Evolutionary conservation across 1,284 basidiomycete species (phyloP).

Genomic region (Ganoderma sp.): DNA sequence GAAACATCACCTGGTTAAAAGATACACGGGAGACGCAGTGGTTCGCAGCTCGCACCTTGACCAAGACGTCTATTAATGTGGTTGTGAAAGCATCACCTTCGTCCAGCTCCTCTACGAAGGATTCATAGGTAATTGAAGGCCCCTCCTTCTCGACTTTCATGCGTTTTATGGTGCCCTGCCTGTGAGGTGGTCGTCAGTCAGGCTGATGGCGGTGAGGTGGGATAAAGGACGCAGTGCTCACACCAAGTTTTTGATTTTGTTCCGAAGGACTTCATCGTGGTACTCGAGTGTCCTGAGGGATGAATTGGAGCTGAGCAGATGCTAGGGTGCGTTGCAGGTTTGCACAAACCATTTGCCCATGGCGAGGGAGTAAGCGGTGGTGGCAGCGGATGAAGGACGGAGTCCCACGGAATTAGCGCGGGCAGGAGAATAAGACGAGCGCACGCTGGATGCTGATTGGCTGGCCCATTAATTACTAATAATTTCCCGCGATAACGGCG

Average conservation of each 20-base stretch:
- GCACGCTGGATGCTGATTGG: conserved; percentile 21
- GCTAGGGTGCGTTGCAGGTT: neutral
- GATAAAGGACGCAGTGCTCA: conserved; percentile 46
- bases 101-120: conserved; percentile 73
- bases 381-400: conserved; percentile 25
- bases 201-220: neutral
- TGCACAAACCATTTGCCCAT: conserved; percentile 42
- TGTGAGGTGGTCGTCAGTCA: conserved; percentile 37
- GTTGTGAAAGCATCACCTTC: conserved; percentile 77
- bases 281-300: conserved; percentile 65
- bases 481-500: conserved; percentile 16
- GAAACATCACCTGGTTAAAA: conserved; percentile 1
- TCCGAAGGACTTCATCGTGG: conserved; percentile 68
- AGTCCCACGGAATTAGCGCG: conserved; percentile 20
- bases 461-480: conserved; percentile 15
- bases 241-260: conserved; percentile 75
- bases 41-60: conserved; percentile 59
- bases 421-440: conserved; percentile 16
- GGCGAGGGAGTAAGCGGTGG: conserved; percentile 19
- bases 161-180: conserved; percentile 69
- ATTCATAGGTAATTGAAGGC: conserved; percentile 66
- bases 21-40: neutral
- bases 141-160: conserved; percentile 63
- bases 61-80: conserved; percentile 70
- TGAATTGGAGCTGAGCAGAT: conserved; percentile 16